Percentiles rank a stretch among this genome's conserved stretches.
Conservation (phyloP, 208 protist genomes). For the Wallacemonas sp. region DNA sequence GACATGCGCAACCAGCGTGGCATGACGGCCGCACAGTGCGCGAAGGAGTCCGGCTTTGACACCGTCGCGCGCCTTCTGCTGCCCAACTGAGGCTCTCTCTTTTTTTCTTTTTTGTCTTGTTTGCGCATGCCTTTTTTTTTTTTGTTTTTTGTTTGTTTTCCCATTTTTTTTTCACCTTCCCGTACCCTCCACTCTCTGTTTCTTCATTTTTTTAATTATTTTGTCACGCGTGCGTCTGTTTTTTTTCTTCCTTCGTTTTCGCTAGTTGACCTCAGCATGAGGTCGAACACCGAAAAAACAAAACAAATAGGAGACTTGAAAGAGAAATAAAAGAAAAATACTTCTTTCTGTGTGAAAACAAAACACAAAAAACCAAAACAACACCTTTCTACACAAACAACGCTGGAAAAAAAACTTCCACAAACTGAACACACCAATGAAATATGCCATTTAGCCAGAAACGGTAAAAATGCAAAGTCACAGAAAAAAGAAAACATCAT, state of each 20-base stretch:
- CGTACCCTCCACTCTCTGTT: neutral
- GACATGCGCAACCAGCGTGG: slow-evolving; percentile 43
- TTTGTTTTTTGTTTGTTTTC: neutral
- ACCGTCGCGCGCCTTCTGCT: slow-evolving; percentile 56
- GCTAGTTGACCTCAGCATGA: neutral
- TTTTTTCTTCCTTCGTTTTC: slow-evolving; percentile 8
- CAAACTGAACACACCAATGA: too few relatives aligned
- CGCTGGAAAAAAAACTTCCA: too few relatives aligned
- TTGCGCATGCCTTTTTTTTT: neutral
- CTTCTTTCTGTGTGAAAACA: too few relatives aligned
- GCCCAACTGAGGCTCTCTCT: slow-evolving; percentile 22
- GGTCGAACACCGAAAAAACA: too few relatives aligned
- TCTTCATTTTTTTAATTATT: neutral
- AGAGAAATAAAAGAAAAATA: too few relatives aligned
- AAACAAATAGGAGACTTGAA: too few relatives aligned
- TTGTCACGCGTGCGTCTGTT: neutral
- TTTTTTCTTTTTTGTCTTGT: slow-evolving; percentile 14
- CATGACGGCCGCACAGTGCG: slow-evolving; percentile 69
- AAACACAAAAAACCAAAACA: too few relatives aligned
- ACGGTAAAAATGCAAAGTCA: too few relatives aligned
- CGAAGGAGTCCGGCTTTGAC: slow-evolving; percentile 66
- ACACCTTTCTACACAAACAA: too few relatives aligned
- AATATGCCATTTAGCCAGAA: too few relatives aligned
- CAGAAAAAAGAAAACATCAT: too few relatives aligned
- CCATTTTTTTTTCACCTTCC: slow-evolving; percentile 3